Percentiles rank a stretch among this genome's conserved stretches.
phyloP scores from a whole-genome alignment of 352 stramenopile genomes.

The Globisporangium cylindrosporum region DNA sequence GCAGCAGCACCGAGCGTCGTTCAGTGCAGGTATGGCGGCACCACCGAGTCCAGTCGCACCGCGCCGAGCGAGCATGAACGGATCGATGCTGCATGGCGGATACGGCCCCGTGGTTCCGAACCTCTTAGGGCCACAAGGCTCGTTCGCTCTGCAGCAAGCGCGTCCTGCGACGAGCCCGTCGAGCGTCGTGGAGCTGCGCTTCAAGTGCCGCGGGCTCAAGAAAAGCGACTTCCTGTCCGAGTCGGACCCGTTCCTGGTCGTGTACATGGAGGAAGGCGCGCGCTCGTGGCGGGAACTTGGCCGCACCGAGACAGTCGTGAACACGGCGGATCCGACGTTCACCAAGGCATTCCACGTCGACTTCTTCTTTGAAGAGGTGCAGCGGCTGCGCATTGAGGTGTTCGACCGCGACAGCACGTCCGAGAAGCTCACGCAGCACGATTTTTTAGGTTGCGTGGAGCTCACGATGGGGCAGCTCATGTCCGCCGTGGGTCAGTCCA shows the following conservation, averaged over 20 bases:
- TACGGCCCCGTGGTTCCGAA: constrained; percentile 38
- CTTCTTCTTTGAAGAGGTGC: constrained; percentile 82
- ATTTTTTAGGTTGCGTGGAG: constrained; percentile 76
- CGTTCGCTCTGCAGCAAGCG: constrained; percentile 1
- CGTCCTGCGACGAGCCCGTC: constrained; percentile 21
- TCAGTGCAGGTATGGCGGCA: background rate
- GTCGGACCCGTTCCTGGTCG: constrained; percentile 72
- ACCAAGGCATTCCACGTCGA: constrained; percentile 67
- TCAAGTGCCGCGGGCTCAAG: constrained; percentile 69
- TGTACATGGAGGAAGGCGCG: constrained; percentile 60
- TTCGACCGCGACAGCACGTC: constrained; percentile 77
- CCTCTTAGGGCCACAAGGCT: constrained; percentile 12
- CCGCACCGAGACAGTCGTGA: constrained; percentile 73
- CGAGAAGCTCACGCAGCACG: constrained; percentile 52
- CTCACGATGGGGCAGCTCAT: constrained; percentile 79
- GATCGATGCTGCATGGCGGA: constrained; percentile 34
- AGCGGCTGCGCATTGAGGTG: constrained; percentile 72
- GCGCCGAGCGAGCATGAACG: background rate
- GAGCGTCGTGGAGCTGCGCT: constrained; percentile 67
- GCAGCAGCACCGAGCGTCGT: background rate
- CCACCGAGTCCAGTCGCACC: background rate
- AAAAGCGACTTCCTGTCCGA: constrained; percentile 68
- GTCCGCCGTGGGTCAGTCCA: constrained; percentile 55
- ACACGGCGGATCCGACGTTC: constrained; percentile 67
- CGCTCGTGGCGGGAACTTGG: constrained; percentile 65